Base-by-base conservation (phyloP, 352 stramenopile species). In the Globisporangium parvum region DNA sequence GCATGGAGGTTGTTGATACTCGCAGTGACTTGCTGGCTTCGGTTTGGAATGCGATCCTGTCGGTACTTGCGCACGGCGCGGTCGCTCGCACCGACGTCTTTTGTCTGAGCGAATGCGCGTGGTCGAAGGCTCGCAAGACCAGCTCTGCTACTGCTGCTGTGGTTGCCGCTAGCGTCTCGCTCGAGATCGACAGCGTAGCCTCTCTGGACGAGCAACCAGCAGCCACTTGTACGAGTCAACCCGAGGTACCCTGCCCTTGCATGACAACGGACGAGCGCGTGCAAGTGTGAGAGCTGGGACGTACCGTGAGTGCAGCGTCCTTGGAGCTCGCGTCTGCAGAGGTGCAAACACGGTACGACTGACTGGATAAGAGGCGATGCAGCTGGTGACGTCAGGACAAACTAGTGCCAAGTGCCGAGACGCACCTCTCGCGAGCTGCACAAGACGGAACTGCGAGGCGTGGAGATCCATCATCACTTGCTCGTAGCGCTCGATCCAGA, bases 391-490 rank as follows among this genome's bases (percentile, higher is more conserved):
- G n/a, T n/a, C n/a, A n/a, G n/a, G n/a, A n/a, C n/a, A n/a, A n/a
- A n/a, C n/a, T n/a, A n/a, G n/a, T n/a, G n/a, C n/a, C n/a, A n/a
- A 24, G 2, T 37, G 5, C 17, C 18, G 20, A 45, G 15, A 2
- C 35, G n/a, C 58, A 88, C 79, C 76, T 79, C 78, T 62, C 11
- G 80, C 78, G 1, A 78, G 15, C 55, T 90, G 80, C 3, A 79
- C 78, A 23, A 91, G 67, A 1, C 73, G 76, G 51, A 87, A 82
- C 60, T 93, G 82, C 6, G 82, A 73, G 9, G 73, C 80, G 49
- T 93, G 82, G 10, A 93, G 66, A 53, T 93, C 82, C 61, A 93
- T 71, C 80, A 91, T 93, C 23, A 88, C 82, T 55, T 93, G 82
- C 35, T 93, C 81, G 47, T 93, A 93, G 47, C 80, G 69, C 49